Evolutionary conservation across 2,329 filamentous ascomycete genomes (phyloP).

Genomic region (Diaporthe longicolla): DNA sequence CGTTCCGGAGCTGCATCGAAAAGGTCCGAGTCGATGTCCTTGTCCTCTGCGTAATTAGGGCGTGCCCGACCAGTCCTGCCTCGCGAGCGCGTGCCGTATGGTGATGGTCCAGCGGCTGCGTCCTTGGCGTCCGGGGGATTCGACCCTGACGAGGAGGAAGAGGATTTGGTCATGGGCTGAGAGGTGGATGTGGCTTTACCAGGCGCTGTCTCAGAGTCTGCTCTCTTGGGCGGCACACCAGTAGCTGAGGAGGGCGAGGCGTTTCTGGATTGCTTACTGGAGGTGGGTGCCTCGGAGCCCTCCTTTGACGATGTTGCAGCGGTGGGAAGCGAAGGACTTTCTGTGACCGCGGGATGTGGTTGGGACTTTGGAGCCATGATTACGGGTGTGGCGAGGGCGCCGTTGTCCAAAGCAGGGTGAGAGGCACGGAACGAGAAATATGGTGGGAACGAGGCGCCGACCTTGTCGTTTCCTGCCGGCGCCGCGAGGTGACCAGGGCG

Average conservation of each 20-base stretch:
- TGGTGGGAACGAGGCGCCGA: constrained; percentile 40
- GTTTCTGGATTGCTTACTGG: constrained; percentile 47
- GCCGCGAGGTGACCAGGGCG: constrained; percentile 36
- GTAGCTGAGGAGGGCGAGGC: constrained; percentile 47
- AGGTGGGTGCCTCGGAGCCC: constrained; percentile 46
- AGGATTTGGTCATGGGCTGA: constrained; percentile 64
- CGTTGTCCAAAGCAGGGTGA: constrained; percentile 29
- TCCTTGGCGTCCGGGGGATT: constrained; percentile 63
- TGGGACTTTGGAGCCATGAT: constrained; percentile 57
- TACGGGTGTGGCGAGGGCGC: constrained; percentile 36
- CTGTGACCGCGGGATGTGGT: constrained; percentile 47
- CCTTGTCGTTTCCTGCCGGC: constrained; percentile 40
- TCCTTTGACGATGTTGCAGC: constrained; percentile 49
- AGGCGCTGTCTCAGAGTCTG: constrained; percentile 47
- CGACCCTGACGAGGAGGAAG: constrained; percentile 61
- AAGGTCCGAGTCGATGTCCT: constrained; percentile 87
- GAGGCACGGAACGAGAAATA: neutral
- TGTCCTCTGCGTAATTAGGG: constrained; percentile 95
- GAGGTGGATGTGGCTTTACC: constrained; percentile 48
- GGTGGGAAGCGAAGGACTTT: constrained; percentile 47
- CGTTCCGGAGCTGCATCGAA: constrained; percentile 77
- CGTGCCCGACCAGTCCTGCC: constrained; percentile 86
- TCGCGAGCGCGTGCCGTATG: constrained; percentile 94
- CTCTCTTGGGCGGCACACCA: constrained; percentile 51
- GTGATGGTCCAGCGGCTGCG: constrained; percentile 69